Conservation (phyloP, 2,329 filamentous ascomycete species). For the Trichoderma sp. region DNA sequence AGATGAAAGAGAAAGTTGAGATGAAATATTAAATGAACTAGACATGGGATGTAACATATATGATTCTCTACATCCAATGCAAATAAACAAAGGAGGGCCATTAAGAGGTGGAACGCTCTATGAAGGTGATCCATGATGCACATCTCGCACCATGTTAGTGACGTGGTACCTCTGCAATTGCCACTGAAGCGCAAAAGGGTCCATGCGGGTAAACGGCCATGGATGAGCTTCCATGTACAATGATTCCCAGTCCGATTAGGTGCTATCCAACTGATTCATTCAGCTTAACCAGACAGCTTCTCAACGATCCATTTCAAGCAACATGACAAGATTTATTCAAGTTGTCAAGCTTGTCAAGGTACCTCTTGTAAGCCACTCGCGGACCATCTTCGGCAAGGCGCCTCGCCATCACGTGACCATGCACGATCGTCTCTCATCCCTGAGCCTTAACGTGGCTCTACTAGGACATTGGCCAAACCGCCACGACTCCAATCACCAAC, state of each 20-base stretch:
- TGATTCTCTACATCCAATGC: not conserved
- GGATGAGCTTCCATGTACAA: not conserved
- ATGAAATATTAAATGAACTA: too few relatives aligned
- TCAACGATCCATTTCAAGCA: not conserved
- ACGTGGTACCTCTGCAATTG: not conserved
- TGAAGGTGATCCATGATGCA: not conserved
- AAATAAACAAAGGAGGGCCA: not conserved
- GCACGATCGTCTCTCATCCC: constrained; percentile 31
- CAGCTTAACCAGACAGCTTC: not conserved
- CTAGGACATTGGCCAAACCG: constrained; percentile 31
- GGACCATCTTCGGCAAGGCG: constrained; percentile 13
- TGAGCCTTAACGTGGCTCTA: constrained; percentile 36
- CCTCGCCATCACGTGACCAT: constrained; percentile 33
- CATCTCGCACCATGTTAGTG: not conserved
- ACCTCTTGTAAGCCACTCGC: not conserved
- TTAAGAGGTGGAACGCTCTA: not conserved
- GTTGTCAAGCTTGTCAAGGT: not conserved
- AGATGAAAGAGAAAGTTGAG: not conserved
- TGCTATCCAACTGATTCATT: not conserved
- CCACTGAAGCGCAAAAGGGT: not conserved
- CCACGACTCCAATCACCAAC: constrained; percentile 34
- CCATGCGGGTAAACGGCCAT: not conserved
- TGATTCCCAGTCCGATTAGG: not conserved
- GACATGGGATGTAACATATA: too few relatives aligned
- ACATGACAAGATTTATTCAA: not conserved